Conservation (phyloP, 129 eudicot genomes). For the Artemisia annua region DNA sequence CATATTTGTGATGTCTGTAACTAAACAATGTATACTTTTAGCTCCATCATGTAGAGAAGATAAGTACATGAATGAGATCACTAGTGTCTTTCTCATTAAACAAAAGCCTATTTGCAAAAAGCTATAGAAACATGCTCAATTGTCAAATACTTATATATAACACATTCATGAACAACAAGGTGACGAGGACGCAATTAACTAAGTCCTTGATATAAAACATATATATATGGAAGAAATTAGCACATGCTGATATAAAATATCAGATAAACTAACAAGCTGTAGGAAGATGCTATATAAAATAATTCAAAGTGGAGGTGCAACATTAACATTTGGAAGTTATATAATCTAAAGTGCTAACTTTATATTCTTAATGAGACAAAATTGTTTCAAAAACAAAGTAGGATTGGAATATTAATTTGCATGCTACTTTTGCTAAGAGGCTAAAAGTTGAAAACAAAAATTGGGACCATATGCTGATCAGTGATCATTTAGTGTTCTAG, state of each 20-base stretch:
- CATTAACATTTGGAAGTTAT: constrained; percentile 9
- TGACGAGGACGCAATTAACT: no score
- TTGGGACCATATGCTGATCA: constrained; percentile 11
- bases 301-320: constrained; percentile 28
- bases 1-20: constrained; percentile 38
- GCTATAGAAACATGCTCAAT: neutral
- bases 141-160: neutral
- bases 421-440: neutral
- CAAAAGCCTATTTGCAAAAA: neutral
- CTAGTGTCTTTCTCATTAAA: constrained; percentile 16
- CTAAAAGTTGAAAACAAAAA: constrained; percentile 16
- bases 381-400: constrained; percentile 14
- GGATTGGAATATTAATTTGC: constrained; percentile 8
- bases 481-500: neutral
- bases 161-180: constrained; percentile 6
- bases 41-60: constrained; percentile 30
- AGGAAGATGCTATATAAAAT: neutral
- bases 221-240: constrained; percentile 1
- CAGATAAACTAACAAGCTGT: no score
- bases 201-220: no score
- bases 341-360: constrained; percentile 5
- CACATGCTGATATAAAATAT: constrained; percentile 24
- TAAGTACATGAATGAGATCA: constrained; percentile 37
- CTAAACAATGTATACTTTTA: constrained; percentile 29
- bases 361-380: constrained; percentile 31